phyloP scores from a whole-genome alignment of 495 filamentous ascomycete genomes.

The Cercophora sp. region DNA sequence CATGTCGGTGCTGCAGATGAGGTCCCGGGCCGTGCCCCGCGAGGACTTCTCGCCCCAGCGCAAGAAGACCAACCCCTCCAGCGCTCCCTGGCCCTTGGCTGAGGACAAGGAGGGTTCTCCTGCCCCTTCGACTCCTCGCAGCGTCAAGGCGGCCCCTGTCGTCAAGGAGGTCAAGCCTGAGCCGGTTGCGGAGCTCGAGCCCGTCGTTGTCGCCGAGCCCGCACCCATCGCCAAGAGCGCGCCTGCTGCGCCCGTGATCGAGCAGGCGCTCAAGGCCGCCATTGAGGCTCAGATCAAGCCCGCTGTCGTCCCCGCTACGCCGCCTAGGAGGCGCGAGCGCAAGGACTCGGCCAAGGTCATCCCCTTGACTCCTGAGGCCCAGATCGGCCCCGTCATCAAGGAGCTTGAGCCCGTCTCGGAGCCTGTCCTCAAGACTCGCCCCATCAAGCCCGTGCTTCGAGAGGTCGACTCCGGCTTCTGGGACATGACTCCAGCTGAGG shows the following conservation, averaged over 20 bases:
- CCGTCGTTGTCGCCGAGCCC: neutral
- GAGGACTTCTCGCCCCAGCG: slow-evolving; percentile 14
- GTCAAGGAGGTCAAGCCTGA: neutral
- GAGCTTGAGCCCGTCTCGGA: slow-evolving; percentile 15
- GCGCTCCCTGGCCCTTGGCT: slow-evolving; percentile 17
- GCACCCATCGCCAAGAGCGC: slow-evolving; percentile 2
- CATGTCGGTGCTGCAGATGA: slow-evolving; percentile 22
- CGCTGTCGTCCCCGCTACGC: neutral
- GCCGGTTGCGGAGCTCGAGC: neutral
- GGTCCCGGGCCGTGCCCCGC: slow-evolving; percentile 19
- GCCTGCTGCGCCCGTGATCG: neutral
- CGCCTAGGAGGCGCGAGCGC: slow-evolving; percentile 13
- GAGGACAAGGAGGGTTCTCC: slow-evolving; percentile 11
- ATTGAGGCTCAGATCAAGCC: slow-evolving; percentile 14
- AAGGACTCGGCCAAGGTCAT: slow-evolving; percentile 29
- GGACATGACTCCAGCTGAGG: slow-evolving; percentile 20
- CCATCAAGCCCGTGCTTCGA: slow-evolving; percentile 10
- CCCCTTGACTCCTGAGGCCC: slow-evolving; percentile 17
- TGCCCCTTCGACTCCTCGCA: too few species aligned
- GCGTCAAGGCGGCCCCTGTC: neutral
- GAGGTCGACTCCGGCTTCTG: slow-evolving; percentile 33
- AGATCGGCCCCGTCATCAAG: slow-evolving; percentile 12
- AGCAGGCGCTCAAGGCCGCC: slow-evolving; percentile 2
- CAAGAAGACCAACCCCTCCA: slow-evolving; percentile 16
- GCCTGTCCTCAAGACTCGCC: slow-evolving; percentile 6